Percentiles rank a stretch among this genome's conserved stretches.
phyloP scores from a whole-genome alignment of 441 rosid species.

The Dalechampia spathulata region DNA sequence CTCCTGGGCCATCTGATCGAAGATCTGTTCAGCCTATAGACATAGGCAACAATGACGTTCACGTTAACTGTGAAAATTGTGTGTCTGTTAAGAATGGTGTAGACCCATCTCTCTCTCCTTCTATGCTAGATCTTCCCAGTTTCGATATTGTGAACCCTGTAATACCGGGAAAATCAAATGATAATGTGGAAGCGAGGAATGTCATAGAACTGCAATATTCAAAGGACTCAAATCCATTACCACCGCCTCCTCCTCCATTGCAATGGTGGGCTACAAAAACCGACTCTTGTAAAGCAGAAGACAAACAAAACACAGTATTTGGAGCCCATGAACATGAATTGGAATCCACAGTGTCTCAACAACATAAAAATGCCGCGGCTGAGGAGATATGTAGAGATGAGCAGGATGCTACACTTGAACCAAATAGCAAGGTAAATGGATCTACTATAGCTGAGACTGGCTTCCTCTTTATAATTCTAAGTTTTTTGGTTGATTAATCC shows the following conservation, averaged over 20 bases:
- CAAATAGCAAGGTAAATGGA: slow-evolving; percentile 41
- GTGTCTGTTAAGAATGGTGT: slow-evolving; percentile 31
- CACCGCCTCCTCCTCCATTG: slow-evolving; percentile 75
- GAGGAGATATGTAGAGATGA: slow-evolving; percentile 26
- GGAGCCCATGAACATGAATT: slow-evolving; percentile 24
- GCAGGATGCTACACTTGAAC: slow-evolving; percentile 25
- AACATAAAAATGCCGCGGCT: slow-evolving; percentile 30
- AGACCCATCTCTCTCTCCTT: slow-evolving; percentile 28
- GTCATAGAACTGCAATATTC: slow-evolving; percentile 28
- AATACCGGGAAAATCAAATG: slow-evolving; percentile 17
- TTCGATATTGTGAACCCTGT: slow-evolving; percentile 39
- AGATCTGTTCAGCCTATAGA: slow-evolving; percentile 27
- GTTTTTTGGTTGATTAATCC: not conserved
- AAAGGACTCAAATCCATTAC: slow-evolving; percentile 34
- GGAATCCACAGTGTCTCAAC: slow-evolving; percentile 19
- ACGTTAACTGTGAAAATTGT: too few species aligned
- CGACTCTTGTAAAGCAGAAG: slow-evolving; percentile 25
- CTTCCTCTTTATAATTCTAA: too few species aligned
- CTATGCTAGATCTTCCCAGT: slow-evolving; percentile 47
- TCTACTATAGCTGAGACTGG: not conserved
- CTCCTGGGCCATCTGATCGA: slow-evolving; percentile 32
- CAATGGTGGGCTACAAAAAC: slow-evolving; percentile 55
- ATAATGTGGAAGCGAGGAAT: slow-evolving; percentile 17
- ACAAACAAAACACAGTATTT: slow-evolving; percentile 24
- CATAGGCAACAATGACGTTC: too few species aligned